These are phyloP conservation scores for Cladosporium halotolerans DNA, from an alignment of 2,329 filamentous ascomycete species.

Conservation along the genomic window DNA sequence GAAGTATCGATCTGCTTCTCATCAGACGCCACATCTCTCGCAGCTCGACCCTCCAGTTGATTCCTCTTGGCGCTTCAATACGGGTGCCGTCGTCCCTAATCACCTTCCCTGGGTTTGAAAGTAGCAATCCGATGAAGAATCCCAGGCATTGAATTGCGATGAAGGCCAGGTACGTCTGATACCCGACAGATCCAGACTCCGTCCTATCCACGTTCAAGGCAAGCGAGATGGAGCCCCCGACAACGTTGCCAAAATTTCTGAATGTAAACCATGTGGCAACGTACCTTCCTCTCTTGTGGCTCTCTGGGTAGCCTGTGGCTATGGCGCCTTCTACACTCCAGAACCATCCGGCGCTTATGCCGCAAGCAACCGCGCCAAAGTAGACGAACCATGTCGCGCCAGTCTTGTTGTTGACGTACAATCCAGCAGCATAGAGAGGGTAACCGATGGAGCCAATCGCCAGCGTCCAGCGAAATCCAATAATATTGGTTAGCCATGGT, in stretches of 20 bases:
- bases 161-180: slow-evolving; percentile 36
- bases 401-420: slow-evolving; percentile 45
- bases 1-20: slow-evolving; percentile 29
- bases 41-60: slow-evolving; percentile 33
- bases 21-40: slow-evolving; percentile 31
- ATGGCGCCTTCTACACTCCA: slow-evolving; percentile 47
- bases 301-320: slow-evolving; percentile 44
- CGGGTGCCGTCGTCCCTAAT: slow-evolving; percentile 35
- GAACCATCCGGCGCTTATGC: slow-evolving; percentile 44
- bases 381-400: slow-evolving; percentile 48
- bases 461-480: slow-evolving; percentile 25
- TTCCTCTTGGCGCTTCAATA: slow-evolving; percentile 31
- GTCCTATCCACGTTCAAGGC: slow-evolving; percentile 33
- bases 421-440: slow-evolving; percentile 41
- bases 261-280: slow-evolving; percentile 34
- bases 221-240: slow-evolving; percentile 38
- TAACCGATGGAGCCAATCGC: slow-evolving; percentile 27
- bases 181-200: slow-evolving; percentile 23
- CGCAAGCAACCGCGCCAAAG: slow-evolving; percentile 42
- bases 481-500: slow-evolving; percentile 31
- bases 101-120: slow-evolving; percentile 37
- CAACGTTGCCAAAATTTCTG: slow-evolving; percentile 41
- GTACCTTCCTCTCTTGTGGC: slow-evolving; percentile 45
- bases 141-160: slow-evolving; percentile 33
- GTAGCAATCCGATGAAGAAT: slow-evolving; percentile 34